These are phyloP conservation scores for Ormosia emarginata DNA, from an alignment of 306 rosid genomes.

Conservation along the genomic window DNA sequence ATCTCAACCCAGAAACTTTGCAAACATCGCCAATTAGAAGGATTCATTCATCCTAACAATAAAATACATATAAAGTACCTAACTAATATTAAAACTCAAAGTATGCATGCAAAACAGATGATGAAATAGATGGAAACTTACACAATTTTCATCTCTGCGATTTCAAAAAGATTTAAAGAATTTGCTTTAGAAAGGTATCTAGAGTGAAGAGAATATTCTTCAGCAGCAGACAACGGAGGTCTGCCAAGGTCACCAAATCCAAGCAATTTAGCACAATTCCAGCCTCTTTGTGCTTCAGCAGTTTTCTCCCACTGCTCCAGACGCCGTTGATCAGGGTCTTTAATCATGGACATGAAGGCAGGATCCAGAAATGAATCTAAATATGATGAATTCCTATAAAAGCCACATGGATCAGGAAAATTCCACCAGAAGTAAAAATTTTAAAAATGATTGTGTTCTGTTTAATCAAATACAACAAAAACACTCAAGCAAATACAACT, in stretches of 20 bases:
- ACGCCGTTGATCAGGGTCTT: constrained; percentile 95
- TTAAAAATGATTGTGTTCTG: background rate
- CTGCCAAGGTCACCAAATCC: constrained; percentile 96
- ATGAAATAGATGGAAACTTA: constrained; percentile 41
- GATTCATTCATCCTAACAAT: background rate
- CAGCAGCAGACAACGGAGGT: constrained; percentile 84
- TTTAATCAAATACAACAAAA: constrained; percentile 15
- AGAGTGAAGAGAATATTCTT: constrained; percentile 93
- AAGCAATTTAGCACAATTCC: constrained; percentile 79
- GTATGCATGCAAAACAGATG: constrained; percentile 14
- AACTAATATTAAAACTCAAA: background rate
- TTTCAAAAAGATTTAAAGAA: constrained; percentile 84
- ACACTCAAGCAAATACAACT: constrained; percentile 3
- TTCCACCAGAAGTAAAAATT: background rate
- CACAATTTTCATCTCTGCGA: constrained; percentile 98
- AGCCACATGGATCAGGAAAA: constrained; percentile 4
- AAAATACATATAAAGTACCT: background rate
- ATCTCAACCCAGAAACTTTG: background rate
- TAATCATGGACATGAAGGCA: constrained; percentile 97
- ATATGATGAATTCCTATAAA: constrained; percentile 63
- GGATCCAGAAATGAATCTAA: constrained; percentile 93
- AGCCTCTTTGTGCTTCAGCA: constrained; percentile 86
- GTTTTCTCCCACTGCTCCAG: constrained; percentile 97
- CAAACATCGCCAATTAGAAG: constrained; percentile 6
- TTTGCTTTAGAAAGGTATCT: constrained; percentile 96